Percentiles rank a stretch among this genome's conserved stretches.
phyloP scores from a whole-genome alignment of 2,329 filamentous ascomycete genomes.

The Sphaerulina vaccinii region DNA sequence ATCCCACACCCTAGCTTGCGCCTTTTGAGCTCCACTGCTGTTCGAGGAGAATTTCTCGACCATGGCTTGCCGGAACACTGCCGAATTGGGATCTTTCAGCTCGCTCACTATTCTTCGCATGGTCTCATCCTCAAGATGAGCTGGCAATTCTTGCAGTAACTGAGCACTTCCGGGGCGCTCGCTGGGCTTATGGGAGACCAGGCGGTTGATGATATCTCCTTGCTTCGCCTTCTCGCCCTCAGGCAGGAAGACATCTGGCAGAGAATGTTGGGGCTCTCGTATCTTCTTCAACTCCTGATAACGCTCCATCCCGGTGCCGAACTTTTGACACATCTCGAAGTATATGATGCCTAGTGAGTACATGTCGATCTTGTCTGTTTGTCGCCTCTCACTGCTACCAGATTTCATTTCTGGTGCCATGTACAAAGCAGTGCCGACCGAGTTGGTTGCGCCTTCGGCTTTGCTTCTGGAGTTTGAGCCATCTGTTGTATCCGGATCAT shows the following conservation, averaged over 20 bases:
- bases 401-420: conserved; percentile 89
- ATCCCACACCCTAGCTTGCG: conserved; percentile 63
- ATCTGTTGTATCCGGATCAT: conserved; percentile 54
- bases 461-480: conserved; percentile 19
- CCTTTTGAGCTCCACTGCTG: conserved; percentile 53
- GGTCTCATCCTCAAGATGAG: conserved; percentile 90
- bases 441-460: conserved; percentile 64
- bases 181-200: conserved; percentile 79
- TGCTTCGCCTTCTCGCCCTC: conserved; percentile 67
- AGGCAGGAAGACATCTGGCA: conserved; percentile 69
- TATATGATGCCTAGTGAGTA: conserved; percentile 96
- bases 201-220: conserved; percentile 71
- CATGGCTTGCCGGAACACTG: conserved; percentile 86
- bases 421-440: conserved; percentile 79
- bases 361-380: conserved; percentile 97
- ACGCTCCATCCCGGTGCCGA: conserved; percentile 63
- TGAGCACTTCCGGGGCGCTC: conserved; percentile 80
- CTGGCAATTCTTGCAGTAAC: conserved; percentile 78
- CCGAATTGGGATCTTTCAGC: conserved; percentile 76
- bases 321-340: conserved; percentile 85
- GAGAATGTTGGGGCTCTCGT: conserved; percentile 62
- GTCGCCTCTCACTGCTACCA: conserved; percentile 68
- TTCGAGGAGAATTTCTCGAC: conserved; percentile 75
- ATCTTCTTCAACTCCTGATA: conserved; percentile 66
- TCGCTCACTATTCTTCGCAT: conserved; percentile 80